Percentiles rank a stretch among this genome's conserved stretches.
phyloP scores from a whole-genome alignment of 2,329 filamentous ascomycete species.

The Fusarium incarnatum region DNA sequence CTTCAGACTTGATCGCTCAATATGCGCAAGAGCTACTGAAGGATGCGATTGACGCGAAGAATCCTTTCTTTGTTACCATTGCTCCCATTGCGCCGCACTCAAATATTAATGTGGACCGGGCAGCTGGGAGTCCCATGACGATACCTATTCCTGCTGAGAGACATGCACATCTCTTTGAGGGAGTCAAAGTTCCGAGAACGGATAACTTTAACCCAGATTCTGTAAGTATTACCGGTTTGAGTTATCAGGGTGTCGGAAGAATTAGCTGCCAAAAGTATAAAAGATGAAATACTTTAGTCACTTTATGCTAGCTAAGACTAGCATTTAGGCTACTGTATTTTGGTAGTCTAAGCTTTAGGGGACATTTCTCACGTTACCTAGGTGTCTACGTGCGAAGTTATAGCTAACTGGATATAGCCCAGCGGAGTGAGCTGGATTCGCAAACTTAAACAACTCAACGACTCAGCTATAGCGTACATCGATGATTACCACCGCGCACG shows the following conservation, averaged over 20 bases:
- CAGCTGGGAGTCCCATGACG: constrained; percentile 24
- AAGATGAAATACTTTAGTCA: too few relatives aligned
- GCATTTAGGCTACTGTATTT: too few relatives aligned
- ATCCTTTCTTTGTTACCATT: constrained; percentile 75
- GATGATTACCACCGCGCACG: constrained; percentile 65
- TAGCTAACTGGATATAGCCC: constrained; percentile 38
- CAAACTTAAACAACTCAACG: constrained; percentile 55
- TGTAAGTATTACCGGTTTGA: constrained; percentile 48
- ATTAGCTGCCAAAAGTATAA: too few relatives aligned
- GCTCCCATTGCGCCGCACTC: constrained; percentile 76
- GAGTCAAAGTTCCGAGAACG: constrained; percentile 69
- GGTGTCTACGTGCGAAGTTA: too few relatives aligned
- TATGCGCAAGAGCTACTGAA: constrained; percentile 71
- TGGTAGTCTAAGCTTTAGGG: too few relatives aligned
- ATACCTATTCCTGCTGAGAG: constrained; percentile 68
- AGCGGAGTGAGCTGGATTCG: constrained; percentile 61
- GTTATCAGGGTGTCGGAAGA: too few relatives aligned
- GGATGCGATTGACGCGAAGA: constrained; percentile 64
- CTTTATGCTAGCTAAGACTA: too few relatives aligned
- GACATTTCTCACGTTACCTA: too few relatives aligned
- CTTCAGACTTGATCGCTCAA: constrained; percentile 68
- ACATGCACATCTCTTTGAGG: constrained; percentile 71
- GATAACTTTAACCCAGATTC: constrained; percentile 74
- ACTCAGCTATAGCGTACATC: constrained; percentile 58
- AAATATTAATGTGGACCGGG: constrained; percentile 53